phyloP scores from a whole-genome alignment of 2,329 filamentous ascomycete species.

The Claviceps capensis region DNA sequence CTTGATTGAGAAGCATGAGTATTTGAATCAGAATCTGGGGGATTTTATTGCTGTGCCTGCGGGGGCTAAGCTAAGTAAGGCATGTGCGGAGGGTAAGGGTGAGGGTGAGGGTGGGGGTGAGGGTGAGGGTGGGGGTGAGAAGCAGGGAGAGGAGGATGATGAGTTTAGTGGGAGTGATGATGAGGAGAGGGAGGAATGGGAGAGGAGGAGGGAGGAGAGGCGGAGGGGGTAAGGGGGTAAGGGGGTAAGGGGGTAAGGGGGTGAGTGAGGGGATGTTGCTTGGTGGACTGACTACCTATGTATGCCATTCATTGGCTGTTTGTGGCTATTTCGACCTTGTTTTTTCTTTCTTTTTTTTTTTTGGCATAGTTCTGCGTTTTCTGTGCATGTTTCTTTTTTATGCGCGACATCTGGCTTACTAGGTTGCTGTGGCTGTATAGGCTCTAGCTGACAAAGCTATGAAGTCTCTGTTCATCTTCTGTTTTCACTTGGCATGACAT shows the following conservation, averaged over 20 bases:
- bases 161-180: constrained; percentile 53
- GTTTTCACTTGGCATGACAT: too few relatives aligned
- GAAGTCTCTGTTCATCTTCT: too few relatives aligned
- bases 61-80: neutral
- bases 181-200: constrained; percentile 49
- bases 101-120: too few relatives aligned
- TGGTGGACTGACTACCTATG: neutral
- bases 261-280: neutral
- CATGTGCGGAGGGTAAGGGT: too few relatives aligned
- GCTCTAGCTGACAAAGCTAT: too few relatives aligned
- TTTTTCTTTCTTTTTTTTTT: neutral
- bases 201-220: constrained; percentile 34
- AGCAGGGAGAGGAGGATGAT: constrained; percentile 22
- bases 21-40: constrained; percentile 42
- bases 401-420: neutral
- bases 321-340: neutral
- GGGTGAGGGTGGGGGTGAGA: neutral
- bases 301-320: neutral
- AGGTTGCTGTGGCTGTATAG: too few relatives aligned
- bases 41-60: constrained; percentile 36
- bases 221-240: constrained; percentile 9
- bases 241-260: constrained; percentile 9
- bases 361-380: neutral
- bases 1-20: constrained; percentile 58
- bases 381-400: neutral